phyloP scores from a whole-genome alignment of 371 early-diverging fungal genomes.

The Massospora cicadina region DNA sequence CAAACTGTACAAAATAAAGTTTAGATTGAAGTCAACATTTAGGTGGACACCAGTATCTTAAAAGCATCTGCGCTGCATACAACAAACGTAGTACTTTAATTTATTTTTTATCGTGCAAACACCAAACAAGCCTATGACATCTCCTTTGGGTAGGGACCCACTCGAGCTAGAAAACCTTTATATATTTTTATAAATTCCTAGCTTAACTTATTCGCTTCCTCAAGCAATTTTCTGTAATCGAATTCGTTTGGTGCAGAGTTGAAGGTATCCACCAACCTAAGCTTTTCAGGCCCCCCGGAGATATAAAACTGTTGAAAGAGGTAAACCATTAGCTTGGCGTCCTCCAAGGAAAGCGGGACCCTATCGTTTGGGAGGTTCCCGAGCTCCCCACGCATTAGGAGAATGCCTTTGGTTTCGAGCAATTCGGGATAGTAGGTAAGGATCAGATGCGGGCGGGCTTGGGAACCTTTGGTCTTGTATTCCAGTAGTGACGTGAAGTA shows the following conservation, averaged over 20 bases:
- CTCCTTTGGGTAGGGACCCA: too few species aligned
- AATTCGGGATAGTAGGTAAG: constrained; percentile 80
- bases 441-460: constrained; percentile 68
- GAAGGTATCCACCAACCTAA: constrained; percentile 52
- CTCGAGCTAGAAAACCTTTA: too few species aligned
- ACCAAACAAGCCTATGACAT: too few species aligned
- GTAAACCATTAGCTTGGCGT: constrained; percentile 68
- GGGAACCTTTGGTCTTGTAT: constrained; percentile 64
- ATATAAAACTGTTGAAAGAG: constrained; percentile 78
- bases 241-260: constrained; percentile 54
- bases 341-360: constrained; percentile 35
- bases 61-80: too few species aligned
- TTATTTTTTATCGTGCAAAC: too few species aligned
- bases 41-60: too few species aligned
- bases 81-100: too few species aligned
- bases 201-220: constrained; percentile 11
- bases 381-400: constrained; percentile 79
- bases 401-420: constrained; percentile 52
- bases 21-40: too few species aligned
- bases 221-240: constrained; percentile 53
- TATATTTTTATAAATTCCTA: too few species aligned
- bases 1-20: too few species aligned
- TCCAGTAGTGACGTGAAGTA: constrained; percentile 78
- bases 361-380: constrained; percentile 23
- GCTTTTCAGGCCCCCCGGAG: constrained; percentile 45